Base-by-base conservation (phyloP, 2,329 filamentous ascomycete genomes). In the Cercospora janseana region DNA sequence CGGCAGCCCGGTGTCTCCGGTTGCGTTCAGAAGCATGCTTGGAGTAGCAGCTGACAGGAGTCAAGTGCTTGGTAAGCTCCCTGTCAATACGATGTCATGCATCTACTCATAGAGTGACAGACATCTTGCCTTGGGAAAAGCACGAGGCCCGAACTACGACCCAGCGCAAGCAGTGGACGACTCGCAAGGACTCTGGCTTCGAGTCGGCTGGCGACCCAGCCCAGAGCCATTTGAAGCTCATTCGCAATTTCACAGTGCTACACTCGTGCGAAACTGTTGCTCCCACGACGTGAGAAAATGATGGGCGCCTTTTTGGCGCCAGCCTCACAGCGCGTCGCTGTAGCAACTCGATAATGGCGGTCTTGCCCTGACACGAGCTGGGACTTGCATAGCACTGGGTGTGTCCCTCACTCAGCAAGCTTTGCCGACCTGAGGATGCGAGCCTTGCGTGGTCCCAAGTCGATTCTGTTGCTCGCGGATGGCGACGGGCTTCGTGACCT, bases 61-160 rank as follows among this genome's bases (percentile, higher is more conserved):
- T 6, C 46, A 49, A 15, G 46, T 49, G 4, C 7, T 49, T 15
- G 37, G 46, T 41, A 16, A 35, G 46, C 6, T 10, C 5, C 7
- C 15, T 26, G 20, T 2, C 1, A 16, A 13, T 9, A 23, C 12
- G 4, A 4, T 4, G 24, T 5, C 8, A 4, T 28, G 10, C 1
- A 26, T 5, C 2, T 28, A 12, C 35, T 49, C 23, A 49, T n/a
- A 10, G 13, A 13, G n/a, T 18, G 10, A 10, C 21, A 49, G 46
- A 49, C 28, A 42, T 49, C 8, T n/a, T 49, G 20, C 46, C 46
- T 2, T 49, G 46, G 46, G 46, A 49, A 15, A 42, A 35, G 21
- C 37, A 49, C 37, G 46, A 49, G 35, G 46, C 21, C 23, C 46
- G 46, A 9, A 43, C 28, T 16, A 49, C 37, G 8, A 42, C 37